A percentile compares a stretch with the other conserved stretches of the same genome.
phyloP scores from a whole-genome alignment of 257 asterid genomes.

The Gardenia jasminoides region DNA sequence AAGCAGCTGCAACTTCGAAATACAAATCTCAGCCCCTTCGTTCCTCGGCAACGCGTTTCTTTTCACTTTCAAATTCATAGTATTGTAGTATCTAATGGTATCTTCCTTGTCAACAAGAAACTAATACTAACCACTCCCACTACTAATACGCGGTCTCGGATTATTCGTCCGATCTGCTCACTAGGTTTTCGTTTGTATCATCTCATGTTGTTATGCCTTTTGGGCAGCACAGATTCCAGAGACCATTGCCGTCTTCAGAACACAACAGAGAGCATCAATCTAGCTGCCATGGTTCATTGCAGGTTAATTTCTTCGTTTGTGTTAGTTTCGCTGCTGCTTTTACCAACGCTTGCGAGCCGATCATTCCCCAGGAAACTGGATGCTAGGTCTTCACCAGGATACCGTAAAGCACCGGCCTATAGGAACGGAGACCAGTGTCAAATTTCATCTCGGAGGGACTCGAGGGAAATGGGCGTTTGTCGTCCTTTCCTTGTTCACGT shows the following conservation, averaged over 20 bases:
- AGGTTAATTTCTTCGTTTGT: conserved; percentile 5
- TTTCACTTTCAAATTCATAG: background rate
- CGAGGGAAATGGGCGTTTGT: conserved; percentile 17
- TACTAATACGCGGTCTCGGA: background rate
- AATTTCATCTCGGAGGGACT: background rate
- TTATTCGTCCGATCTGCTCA: background rate
- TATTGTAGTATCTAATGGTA: too few relatives aligned
- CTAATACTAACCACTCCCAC: background rate
- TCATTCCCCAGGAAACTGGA: conserved; percentile 2
- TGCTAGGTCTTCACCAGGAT: conserved; percentile 11
- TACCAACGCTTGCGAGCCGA: conserved; percentile 29
- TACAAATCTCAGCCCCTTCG: background rate
- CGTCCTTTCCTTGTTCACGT: conserved; percentile 48
- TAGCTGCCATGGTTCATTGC: background rate
- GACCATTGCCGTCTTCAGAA: background rate
- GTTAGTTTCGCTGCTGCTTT: conserved; percentile 23
- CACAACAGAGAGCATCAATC: too few relatives aligned
- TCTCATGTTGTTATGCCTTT: background rate
- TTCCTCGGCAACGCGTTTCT: conserved; percentile 8
- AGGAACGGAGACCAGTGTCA: conserved; percentile 35
- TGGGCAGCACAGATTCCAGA: background rate
- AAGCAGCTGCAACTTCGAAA: background rate
- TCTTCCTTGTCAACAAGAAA: background rate
- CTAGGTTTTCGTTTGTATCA: background rate
- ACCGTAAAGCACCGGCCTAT: conserved; percentile 40